A percentile compares a stretch with the other conserved stretches of the same genome.
These are phyloP conservation scores for Silybum marianum DNA, from an alignment of 129 eudicot species.

Conservation along the genomic window DNA sequence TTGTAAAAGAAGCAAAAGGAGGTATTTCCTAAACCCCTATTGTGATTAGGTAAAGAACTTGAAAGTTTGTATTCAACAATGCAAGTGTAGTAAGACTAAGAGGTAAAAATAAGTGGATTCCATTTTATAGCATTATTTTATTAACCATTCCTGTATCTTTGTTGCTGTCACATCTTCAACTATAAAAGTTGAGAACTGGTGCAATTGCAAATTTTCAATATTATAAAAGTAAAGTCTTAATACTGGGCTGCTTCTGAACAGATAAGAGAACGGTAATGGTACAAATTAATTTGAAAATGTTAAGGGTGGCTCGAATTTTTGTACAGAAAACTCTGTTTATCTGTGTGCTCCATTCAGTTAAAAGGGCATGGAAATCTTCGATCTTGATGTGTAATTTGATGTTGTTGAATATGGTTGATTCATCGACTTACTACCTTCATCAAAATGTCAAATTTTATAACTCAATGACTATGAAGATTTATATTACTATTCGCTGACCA, in stretches of 20 bases:
- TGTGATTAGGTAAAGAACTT: not conserved
- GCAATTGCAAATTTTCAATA: not conserved
- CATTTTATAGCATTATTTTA: not conserved
- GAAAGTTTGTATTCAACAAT: not conserved
- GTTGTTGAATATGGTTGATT: not conserved
- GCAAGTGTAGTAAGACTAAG: not conserved
- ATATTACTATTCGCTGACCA: not conserved
- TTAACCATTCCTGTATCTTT: not conserved
- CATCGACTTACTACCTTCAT: not conserved
- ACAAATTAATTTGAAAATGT: not conserved
- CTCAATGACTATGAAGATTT: not conserved
- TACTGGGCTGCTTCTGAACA: too few relatives aligned
- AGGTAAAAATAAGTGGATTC: not conserved
- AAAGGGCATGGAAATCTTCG: not conserved
- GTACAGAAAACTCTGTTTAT: not conserved
- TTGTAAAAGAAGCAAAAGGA: not conserved
- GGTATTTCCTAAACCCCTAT: not conserved
- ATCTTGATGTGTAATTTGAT: not conserved
- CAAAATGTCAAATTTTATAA: not conserved
- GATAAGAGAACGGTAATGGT: not conserved
- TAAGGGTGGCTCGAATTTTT: not conserved
- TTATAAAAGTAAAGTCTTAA: not conserved
- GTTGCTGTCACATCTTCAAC: too few relatives aligned
- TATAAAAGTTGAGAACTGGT: not conserved
- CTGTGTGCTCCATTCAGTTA: not conserved